Evolutionary conservation across 768 basidiomycete genomes (phyloP).

Genomic region (Sutorius australiensis): DNA sequence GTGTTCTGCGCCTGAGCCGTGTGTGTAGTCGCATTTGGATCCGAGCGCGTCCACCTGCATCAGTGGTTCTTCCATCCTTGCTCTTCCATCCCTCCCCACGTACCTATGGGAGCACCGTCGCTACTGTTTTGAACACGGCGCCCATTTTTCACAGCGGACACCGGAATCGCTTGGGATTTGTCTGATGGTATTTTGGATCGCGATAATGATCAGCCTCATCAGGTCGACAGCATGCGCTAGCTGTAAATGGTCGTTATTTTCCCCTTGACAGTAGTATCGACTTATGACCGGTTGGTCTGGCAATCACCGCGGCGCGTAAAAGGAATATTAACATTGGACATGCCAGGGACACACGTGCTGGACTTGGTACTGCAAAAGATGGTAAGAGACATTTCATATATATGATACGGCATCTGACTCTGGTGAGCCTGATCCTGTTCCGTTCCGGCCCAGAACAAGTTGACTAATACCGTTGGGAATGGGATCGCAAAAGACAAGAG

Average conservation of each 20-base stretch:
- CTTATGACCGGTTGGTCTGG: background rate
- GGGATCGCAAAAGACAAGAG: background rate
- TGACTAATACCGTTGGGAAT: background rate
- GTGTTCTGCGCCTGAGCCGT: background rate
- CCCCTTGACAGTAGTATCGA: background rate
- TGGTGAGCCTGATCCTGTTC: conserved; percentile 8
- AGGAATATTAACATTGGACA: background rate
- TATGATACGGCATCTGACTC: background rate
- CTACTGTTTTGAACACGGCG: conserved; percentile 2
- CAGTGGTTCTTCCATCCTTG: background rate
- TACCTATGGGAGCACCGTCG: background rate
- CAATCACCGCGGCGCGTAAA: background rate
- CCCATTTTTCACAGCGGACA: conserved; percentile 12
- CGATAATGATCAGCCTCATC: conserved; percentile 7
- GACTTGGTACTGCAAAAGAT: background rate
- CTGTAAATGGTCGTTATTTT: background rate
- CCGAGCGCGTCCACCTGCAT: background rate
- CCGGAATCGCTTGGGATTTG: conserved; percentile 17
- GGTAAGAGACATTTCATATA: background rate
- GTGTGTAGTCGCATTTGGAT: background rate
- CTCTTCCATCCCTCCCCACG: background rate
- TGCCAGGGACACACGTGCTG: conserved; percentile 9
- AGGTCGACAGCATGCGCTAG: background rate
- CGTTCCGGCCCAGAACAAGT: background rate
- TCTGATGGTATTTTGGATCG: conserved; percentile 14